Evolutionary conservation across 1,284 basidiomycete genomes (phyloP), one percentile per base, ranked within the genome.

Genomic region (Ganoderma lingzhi): DNA sequence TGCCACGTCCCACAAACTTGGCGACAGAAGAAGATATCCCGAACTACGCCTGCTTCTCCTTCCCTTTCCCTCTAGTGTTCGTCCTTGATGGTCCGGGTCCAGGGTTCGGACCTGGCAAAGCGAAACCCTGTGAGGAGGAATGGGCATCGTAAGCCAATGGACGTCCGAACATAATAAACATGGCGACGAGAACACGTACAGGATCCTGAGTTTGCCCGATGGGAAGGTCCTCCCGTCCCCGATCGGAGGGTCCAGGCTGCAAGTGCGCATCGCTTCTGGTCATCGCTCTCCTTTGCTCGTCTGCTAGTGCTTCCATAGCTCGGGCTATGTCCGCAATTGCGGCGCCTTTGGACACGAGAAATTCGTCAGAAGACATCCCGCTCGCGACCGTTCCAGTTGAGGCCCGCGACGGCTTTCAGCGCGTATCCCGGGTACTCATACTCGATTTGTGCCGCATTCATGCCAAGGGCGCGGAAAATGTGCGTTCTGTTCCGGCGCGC

Each of bases 321-420:
- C 6, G 2, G n/a, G 0, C 48, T 10, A 12, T 23, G 23, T 1
- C 8, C 23, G 6, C 9, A 9, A 9, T 28, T 12, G 8, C 10
- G 28, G n/a, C 23, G 12, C n/a, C 23, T 1, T 28, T 3, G 9
- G 8, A 23, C 8, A 5, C 23, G 23, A 48, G 14, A 8, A 48
- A n/a, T 3, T 2, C n/a, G 6, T n/a, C n/a, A 6, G 48, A 51
- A n/a, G 17, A 1, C 3, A 5, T 45, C 5, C 9, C 9, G 19
- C 44, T n/a, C 17, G 5, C 4, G 44, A 45, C 6, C 17, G 19
- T n/a, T n/a, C 6, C 6, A 8, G 5, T 6, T 15, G 5, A 3
- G 1, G 44, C 2, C 6, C n/a, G 6, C 17, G 0, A 0, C 6
- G n/a, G 6, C 17, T 8, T 12, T 3, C 9, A 12, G 3, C 4